Percentiles rank a stretch among this genome's conserved stretches.
Conservation (phyloP, 2,329 filamentous ascomycete genomes). For the Penicillium nordicum region DNA sequence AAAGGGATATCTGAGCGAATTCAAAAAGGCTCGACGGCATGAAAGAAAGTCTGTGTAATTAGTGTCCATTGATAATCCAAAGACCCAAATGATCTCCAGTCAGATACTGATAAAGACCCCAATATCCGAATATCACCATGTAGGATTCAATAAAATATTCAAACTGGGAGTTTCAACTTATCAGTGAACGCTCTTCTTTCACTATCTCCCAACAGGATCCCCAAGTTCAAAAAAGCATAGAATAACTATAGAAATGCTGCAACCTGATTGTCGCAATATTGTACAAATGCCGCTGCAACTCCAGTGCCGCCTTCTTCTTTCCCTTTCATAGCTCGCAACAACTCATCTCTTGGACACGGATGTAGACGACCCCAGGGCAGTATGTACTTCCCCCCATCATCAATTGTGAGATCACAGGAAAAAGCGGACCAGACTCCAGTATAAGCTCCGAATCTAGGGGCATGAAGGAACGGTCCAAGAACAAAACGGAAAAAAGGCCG, state of each 20-base stretch:
- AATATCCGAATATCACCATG: background rate
- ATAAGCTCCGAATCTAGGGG: constrained; percentile 7
- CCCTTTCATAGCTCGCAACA: constrained; percentile 6
- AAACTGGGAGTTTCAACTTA: background rate
- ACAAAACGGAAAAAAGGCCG: constrained; percentile 1
- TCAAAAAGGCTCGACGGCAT: background rate
- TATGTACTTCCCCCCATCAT: constrained; percentile 9
- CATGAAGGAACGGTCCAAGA: constrained; percentile 2
- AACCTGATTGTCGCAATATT: constrained; percentile 9
- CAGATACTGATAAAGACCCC: background rate
- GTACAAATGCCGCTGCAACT: constrained; percentile 14
- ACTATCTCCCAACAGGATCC: background rate
- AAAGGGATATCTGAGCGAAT: background rate
- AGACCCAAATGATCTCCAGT: background rate
- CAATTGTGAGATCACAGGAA: background rate
- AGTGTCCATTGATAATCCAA: background rate
- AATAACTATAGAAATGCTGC: background rate
- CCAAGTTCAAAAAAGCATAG: background rate
- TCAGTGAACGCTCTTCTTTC: background rate
- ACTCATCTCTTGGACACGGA: constrained; percentile 3
- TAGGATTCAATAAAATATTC: background rate
- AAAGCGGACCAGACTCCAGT: constrained; percentile 10
- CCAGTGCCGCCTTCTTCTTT: constrained; percentile 4
- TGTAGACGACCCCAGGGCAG: constrained; percentile 11
- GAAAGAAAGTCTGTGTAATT: background rate